A percentile compares a stretch with the other conserved stretches of the same genome.
phyloP scores from a whole-genome alignment of 2,329 filamentous ascomycete genomes.

The Arthroderma uncinatum region DNA sequence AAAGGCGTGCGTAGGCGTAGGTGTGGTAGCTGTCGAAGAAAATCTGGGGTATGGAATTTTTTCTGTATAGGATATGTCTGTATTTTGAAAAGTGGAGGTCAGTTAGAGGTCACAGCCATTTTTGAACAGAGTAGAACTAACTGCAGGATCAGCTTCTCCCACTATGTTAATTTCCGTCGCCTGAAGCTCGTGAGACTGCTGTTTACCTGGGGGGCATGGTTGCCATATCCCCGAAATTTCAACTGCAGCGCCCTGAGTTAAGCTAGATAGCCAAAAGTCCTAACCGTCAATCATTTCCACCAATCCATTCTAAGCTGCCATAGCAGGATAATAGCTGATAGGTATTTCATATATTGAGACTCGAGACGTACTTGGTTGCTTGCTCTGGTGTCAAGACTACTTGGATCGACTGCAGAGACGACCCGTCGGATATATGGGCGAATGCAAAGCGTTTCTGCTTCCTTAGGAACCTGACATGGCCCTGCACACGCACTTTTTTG shows the following conservation, averaged over 20 bases:
- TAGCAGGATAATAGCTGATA: background rate
- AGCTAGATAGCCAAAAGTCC: conserved; percentile 39
- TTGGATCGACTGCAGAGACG: conserved; percentile 66
- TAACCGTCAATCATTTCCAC: background rate
- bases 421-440: conserved; percentile 77
- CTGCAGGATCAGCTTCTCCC: conserved; percentile 67
- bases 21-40: conserved; percentile 77
- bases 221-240: conserved; percentile 67
- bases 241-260: conserved; percentile 72
- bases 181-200: conserved; percentile 70
- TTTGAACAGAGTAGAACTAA: conserved; percentile 35
- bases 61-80: conserved; percentile 91
- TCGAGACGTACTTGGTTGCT: conserved; percentile 54
- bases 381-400: conserved; percentile 63
- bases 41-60: conserved; percentile 86
- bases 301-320: background rate
- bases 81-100: conserved; percentile 2
- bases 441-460: conserved; percentile 79
- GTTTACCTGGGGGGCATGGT: conserved; percentile 52
- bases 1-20: conserved; percentile 70
- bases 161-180: conserved; percentile 58
- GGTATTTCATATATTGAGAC: background rate
- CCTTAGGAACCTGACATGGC: conserved; percentile 72
- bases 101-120: background rate
- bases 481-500: conserved; percentile 50